These are phyloP conservation scores for Solanum hybrid DNA, from an alignment of 305 asterid genomes.

Conservation along the genomic window DNA sequence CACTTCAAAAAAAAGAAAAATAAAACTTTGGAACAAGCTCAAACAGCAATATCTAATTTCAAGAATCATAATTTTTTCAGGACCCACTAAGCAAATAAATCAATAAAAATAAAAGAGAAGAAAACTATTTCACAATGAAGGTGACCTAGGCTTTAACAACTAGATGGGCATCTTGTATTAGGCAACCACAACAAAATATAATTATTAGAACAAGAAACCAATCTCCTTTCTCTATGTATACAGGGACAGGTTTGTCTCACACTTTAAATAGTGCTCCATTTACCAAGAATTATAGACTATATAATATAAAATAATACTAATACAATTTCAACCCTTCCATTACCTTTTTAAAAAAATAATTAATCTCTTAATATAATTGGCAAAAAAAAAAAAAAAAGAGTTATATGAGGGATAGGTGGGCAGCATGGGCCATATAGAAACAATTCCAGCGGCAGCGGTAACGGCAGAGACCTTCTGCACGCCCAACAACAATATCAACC, in stretches of 20 bases:
- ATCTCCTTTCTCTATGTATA: slow-evolving; percentile 7
- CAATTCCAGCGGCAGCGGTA: slow-evolving; percentile 25
- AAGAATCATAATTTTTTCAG: slow-evolving; percentile 12
- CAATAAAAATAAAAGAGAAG: neutral
- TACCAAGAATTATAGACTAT: slow-evolving; percentile 2
- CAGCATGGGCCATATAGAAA: slow-evolving; percentile 14
- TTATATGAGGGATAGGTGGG: neutral
- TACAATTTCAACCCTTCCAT: neutral
- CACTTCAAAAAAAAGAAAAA: neutral
- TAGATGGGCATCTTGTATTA: slow-evolving; percentile 4
- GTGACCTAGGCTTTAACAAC: slow-evolving; percentile 1
- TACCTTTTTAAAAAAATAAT: neutral
- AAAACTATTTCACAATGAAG: slow-evolving; percentile 9
- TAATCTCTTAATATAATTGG: neutral
- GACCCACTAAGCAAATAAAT: slow-evolving; percentile 2
- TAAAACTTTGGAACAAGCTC: neutral
- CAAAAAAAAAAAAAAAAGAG: neutral
- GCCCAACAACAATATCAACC: slow-evolving; percentile 25
- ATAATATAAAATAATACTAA: neutral
- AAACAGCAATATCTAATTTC: slow-evolving; percentile 12
- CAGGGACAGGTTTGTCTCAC: slow-evolving; percentile 8
- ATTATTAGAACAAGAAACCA: slow-evolving; percentile 12
- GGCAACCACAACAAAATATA: neutral
- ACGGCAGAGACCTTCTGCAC: slow-evolving; percentile 26
- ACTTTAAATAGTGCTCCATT: slow-evolving; percentile 8